phyloP scores from a whole-genome alignment of 208 protist genomes.

The Tritrichomonas musculus region DNA sequence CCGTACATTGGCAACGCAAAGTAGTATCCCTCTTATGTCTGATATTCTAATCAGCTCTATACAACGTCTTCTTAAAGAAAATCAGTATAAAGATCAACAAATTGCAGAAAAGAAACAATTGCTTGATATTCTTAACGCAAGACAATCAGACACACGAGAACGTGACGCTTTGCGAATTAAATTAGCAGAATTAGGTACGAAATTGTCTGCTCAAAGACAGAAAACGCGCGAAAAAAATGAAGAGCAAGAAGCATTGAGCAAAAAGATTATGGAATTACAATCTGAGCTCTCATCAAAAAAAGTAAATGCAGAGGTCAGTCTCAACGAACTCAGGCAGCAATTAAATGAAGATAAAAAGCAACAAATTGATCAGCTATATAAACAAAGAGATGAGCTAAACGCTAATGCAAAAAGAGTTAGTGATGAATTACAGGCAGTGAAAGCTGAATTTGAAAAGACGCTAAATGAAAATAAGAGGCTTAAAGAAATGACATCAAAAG shows the following conservation, averaged over 20 bases:
- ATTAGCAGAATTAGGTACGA: neutral
- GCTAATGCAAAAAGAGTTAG: neutral
- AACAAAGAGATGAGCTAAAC: neutral
- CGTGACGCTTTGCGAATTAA: neutral
- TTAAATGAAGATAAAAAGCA: neutral
- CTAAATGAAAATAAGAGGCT: neutral
- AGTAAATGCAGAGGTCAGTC: neutral
- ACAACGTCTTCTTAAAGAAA: neutral
- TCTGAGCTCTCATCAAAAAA: neutral
- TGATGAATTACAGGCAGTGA: neutral
- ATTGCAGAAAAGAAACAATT: conserved; percentile 13
- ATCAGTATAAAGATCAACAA: neutral
- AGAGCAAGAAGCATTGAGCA: neutral
- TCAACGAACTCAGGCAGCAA: neutral
- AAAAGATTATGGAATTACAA: neutral
- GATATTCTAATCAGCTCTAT: neutral
- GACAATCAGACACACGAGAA: neutral
- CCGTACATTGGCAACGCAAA: neutral
- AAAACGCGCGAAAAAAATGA: neutral
- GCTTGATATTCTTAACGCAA: neutral
- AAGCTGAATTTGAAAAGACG: neutral
- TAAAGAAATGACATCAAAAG: neutral
- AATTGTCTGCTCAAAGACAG: neutral
- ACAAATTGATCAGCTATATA: neutral
- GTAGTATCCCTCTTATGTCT: neutral